A percentile compares a stretch with the other conserved stretches of the same genome.
Conservation (phyloP, 805 yeast genomes). For the Barnettozyma salicaria region DNA sequence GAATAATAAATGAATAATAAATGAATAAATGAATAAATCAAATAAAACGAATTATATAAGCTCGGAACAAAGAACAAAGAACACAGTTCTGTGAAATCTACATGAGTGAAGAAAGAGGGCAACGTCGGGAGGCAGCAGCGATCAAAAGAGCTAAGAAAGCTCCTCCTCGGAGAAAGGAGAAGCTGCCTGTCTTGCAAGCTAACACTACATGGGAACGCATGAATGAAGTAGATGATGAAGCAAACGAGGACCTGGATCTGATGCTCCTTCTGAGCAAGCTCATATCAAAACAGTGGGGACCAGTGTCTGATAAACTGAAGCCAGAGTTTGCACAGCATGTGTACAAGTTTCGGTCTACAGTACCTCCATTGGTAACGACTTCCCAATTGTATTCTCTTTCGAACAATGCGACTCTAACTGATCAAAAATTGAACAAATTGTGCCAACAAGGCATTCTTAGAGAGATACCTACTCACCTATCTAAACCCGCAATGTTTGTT, state of each 20-base stretch:
- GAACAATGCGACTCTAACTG: conserved; percentile 45
- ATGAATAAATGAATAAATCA: no score
- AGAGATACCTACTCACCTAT: conserved; percentile 25
- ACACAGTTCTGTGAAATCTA: no score
- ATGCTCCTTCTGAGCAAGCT: no score
- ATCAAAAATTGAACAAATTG: conserved; percentile 35
- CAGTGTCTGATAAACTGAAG: conserved; percentile 14
- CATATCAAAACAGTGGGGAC: conserved; percentile 15
- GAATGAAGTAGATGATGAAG: conserved; percentile 1
- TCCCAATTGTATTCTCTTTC: conserved; percentile 44
- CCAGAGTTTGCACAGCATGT: conserved; percentile 17
- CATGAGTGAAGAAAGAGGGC: no score
- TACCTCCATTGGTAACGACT: conserved; percentile 15
- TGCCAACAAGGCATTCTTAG: conserved; percentile 32
- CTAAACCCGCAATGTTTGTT: conserved; percentile 34
- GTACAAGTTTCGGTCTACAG: conserved; percentile 11
- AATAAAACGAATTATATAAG: no score
- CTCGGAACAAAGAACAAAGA: no score
- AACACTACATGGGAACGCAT: background rate
- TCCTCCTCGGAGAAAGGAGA: background rate
- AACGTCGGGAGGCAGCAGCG: no score
- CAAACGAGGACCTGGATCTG: background rate
- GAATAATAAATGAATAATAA: no score
- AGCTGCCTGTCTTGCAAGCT: background rate
- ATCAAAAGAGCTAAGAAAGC: background rate